Evolutionary conservation across 1,284 basidiomycete species (phyloP).

Genomic region (Leccinum fuscescens): DNA sequence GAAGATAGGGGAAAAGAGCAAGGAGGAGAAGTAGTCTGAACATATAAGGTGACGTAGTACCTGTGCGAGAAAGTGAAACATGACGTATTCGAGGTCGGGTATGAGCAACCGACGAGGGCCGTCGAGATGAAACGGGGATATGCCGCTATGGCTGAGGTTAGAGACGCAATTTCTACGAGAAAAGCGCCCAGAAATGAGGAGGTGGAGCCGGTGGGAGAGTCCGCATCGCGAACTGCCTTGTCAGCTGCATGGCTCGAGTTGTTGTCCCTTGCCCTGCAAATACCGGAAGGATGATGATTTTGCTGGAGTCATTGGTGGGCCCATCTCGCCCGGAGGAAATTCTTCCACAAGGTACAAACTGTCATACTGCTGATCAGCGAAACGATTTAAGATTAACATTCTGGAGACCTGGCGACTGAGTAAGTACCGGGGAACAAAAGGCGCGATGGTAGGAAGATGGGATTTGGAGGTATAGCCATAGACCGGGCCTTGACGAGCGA

Average conservation of each 20-base stretch:
- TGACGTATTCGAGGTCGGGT: constrained; percentile 35
- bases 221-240: constrained; percentile 41
- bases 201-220: constrained; percentile 39
- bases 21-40: constrained; percentile 30
- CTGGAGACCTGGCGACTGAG: constrained; percentile 12
- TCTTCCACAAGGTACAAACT: neutral
- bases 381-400: neutral
- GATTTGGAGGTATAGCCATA: constrained; percentile 4
- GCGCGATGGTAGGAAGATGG: neutral
- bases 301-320: constrained; percentile 1
- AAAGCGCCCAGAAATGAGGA: constrained; percentile 54
- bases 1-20: constrained; percentile 33
- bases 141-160: constrained; percentile 39
- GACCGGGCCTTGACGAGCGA: neutral
- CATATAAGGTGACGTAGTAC: constrained; percentile 48
- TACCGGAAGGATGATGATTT: constrained; percentile 40
- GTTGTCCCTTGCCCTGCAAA: constrained; percentile 57
- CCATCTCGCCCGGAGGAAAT: constrained; percentile 3
- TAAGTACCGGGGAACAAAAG: neutral
- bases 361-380: constrained; percentile 1
- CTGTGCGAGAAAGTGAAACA: constrained; percentile 52
- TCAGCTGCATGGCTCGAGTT: constrained; percentile 35
- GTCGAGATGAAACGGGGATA: constrained; percentile 44
- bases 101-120: constrained; percentile 40
- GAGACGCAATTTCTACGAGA: constrained; percentile 43